These are phyloP conservation scores for Capronia coronata DNA, from an alignment of 2,329 filamentous ascomycete species.

Conservation along the genomic window DNA sequence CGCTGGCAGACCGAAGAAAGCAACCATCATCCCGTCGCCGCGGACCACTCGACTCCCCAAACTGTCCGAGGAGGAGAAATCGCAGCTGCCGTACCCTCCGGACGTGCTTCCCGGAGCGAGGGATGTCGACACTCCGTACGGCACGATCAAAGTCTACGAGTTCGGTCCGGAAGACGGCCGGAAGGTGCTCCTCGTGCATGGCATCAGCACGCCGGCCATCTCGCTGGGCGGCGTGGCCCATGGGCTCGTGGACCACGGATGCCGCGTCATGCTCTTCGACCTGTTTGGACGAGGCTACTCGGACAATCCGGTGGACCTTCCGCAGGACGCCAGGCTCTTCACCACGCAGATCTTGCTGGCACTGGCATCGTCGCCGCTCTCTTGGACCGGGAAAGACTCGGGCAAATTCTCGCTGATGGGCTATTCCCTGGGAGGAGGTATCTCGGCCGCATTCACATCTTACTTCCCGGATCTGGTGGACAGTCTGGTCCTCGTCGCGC, in stretches of 20 bases:
- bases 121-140: conserved; percentile 58
- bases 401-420: conserved; percentile 64
- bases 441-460: conserved; percentile 62
- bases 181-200: conserved; percentile 70
- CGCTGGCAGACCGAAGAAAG: not conserved
- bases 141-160: conserved; percentile 68
- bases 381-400: conserved; percentile 52
- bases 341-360: conserved; percentile 64
- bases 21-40: conserved; percentile 32
- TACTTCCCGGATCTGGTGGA: conserved; percentile 63
- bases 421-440: conserved; percentile 73
- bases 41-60: conserved; percentile 32
- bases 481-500: conserved; percentile 69
- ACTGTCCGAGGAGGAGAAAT: conserved; percentile 35
- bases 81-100: conserved; percentile 57
- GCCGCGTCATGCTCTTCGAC: conserved; percentile 73
- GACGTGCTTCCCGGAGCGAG: conserved; percentile 63
- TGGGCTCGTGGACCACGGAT: conserved; percentile 59
- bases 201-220: conserved; percentile 71
- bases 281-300: conserved; percentile 67
- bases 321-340: conserved; percentile 69
- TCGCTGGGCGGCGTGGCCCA: conserved; percentile 61
- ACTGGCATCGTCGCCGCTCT: conserved; percentile 61
- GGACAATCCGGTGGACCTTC: conserved; percentile 59
- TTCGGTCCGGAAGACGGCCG: conserved; percentile 67